Evolutionary conservation across 129 eudicot species (phyloP), one percentile per base, ranked within the genome.

Genomic region (Centrapalus pauciflorus): DNA sequence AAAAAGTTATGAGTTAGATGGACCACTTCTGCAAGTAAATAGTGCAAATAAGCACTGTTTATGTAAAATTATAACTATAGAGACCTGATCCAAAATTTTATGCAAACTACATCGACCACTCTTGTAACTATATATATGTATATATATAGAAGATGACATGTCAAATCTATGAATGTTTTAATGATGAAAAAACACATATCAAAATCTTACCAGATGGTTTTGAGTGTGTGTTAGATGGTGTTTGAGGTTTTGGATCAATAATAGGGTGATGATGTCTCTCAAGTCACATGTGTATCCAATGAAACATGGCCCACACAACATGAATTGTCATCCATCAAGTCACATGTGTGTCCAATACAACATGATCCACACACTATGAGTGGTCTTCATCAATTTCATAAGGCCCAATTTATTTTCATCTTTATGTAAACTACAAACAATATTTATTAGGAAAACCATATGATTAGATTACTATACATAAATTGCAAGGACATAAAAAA

Each of bases 201-300:
- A 3, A 45, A 4, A 23, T n/a, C n/a, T 13, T n/a, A n/a, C n/a
- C n/a, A n/a, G 19, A 41, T 41, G 12, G 23, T 67, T 67, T 17
- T 48, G 29, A 32, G 41, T 43, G 26, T 64, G n/a, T 43, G 72
- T 66, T 35, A 51, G 50, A 61, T 67, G 34, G 72, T 32, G 61
- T 50, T 17, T 49, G 25, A 9, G 30, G 13, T 29, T 64, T 23
- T 54, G 52, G 51, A 72, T 49, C 41, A 80, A 80, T 59, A 64
- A 67, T 66, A 74, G 70, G 90, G 60, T 71, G 72, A 80, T 84
- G 79, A 80, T 74, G 90, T 83, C 74, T 68, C 62, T 77, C 76
- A 70, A 72, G 67, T 56, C 83, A 77, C 83, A 80, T 77, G 81
- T 72, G 80, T 46, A 80, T 67, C 74, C 75, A 40, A 73, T 84